phyloP scores from a whole-genome alignment of 768 basidiomycete species.

The Suillus ampliporus region DNA sequence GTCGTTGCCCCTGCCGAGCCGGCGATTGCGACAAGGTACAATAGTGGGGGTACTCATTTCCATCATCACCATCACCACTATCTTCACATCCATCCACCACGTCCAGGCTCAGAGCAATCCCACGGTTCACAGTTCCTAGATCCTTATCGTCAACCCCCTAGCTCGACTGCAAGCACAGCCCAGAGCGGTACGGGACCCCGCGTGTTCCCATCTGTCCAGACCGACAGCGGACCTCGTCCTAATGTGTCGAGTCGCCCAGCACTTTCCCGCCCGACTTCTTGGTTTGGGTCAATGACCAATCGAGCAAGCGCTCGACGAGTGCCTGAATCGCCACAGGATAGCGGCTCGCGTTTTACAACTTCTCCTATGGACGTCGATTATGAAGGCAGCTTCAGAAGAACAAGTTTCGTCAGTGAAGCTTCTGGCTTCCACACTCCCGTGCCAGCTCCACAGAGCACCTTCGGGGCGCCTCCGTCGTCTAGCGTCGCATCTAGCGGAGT shows the following conservation, averaged over 20 bases:
- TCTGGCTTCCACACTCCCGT: background rate
- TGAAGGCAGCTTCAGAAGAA: background rate
- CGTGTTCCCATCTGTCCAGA: background rate
- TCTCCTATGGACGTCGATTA: conserved; percentile 5
- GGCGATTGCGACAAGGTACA: background rate
- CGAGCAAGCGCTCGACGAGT: conserved; percentile 1
- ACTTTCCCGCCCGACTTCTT: conserved; percentile 7
- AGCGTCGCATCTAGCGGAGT: background rate
- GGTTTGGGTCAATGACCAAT: conserved; percentile 11
- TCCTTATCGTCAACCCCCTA: conserved; percentile 1
- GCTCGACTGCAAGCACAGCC: background rate
- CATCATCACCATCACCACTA: conserved; percentile 6
- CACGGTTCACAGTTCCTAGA: conserved; percentile 3
- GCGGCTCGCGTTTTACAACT: background rate
- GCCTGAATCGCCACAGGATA: background rate
- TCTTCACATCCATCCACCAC: conserved; percentile 8
- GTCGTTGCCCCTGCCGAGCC: background rate
- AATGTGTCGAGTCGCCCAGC: conserved; percentile 1
- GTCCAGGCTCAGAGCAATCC: conserved; percentile 6
- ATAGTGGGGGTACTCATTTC: background rate
- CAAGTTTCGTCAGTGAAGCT: background rate
- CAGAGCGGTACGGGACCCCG: background rate
- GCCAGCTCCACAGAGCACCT: background rate
- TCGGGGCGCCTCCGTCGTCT: background rate
- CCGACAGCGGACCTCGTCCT: conserved; percentile 1